A percentile compares a stretch with the other conserved stretches of the same genome.
Conservation (phyloP, 1,139 yeast genomes). For the Debaryomyces fabryi region DNA sequence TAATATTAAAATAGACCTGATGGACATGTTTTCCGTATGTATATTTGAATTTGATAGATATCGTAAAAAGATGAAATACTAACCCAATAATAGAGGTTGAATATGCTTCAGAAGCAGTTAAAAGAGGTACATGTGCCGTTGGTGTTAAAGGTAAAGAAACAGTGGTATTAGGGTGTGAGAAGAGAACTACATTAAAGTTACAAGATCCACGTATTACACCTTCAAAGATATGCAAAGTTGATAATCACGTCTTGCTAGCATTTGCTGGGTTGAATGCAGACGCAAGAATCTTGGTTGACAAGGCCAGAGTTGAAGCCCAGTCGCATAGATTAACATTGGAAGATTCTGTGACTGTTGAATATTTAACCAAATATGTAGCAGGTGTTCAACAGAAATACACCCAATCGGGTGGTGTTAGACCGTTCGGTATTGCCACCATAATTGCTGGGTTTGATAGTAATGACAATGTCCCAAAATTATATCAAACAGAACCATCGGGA, state of each 20-base stretch:
- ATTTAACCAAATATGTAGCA: constrained; percentile 90
- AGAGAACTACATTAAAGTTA: constrained; percentile 89
- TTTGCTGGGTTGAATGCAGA: constrained; percentile 99
- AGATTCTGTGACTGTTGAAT: constrained; percentile 91
- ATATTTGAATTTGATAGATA: background rate
- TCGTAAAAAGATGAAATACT: constrained; percentile 20
- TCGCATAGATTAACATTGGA: constrained; percentile 92
- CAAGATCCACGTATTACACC: constrained; percentile 98
- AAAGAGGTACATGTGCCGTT: constrained; percentile 97
- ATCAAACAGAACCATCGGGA: constrained; percentile 97
- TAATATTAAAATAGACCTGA: constrained; percentile 68
- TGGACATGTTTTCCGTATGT: constrained; percentile 93
- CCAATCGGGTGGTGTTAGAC: constrained; percentile 97
- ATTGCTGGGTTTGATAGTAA: constrained; percentile 94
- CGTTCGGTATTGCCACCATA: constrained; percentile 91
- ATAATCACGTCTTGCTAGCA: constrained; percentile 86
- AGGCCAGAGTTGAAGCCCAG: constrained; percentile 96
- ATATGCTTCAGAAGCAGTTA: constrained; percentile 97
- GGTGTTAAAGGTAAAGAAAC: constrained; percentile 90
- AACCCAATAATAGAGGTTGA: constrained; percentile 69
- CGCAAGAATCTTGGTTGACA: constrained; percentile 91
- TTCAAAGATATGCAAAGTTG: constrained; percentile 87
- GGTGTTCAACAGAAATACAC: constrained; percentile 97
- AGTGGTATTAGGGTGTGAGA: constrained; percentile 95
- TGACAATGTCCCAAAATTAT: constrained; percentile 78